Base-by-base conservation (phyloP, 306 rosid species). In the Medicago lupulina region DNA sequence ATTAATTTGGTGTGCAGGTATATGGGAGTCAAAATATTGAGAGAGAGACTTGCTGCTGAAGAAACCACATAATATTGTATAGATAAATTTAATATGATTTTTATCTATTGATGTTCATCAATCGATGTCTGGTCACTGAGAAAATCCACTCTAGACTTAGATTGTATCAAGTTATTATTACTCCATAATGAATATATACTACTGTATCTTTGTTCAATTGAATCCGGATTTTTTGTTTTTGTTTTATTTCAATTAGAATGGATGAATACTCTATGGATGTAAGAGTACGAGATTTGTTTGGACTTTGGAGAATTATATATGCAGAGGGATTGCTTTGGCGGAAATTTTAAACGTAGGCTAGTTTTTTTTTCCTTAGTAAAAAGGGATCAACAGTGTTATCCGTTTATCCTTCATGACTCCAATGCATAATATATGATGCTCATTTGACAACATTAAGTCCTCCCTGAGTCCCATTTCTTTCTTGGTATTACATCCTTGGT, bases 11-110 rank as follows among this genome's bases (percentile, higher is more conserved):
- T 77, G 78, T 77, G 84, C 85, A 92, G 97, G 90, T 93, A 93
- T 70, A 82, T 87, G 97, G 95, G 97, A 70, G 74, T 85, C 19
- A 82, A 74, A 79, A 93, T 93, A 46, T 73, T 86, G 70, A 85
- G 44, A 34, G 85, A 90, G 70, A 90, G 96, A 62, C 83, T 82
- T 57, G 79, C 67, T 0, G 39, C 7, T 0, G 57, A 65, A 0
- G 57, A 66, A 66, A 53, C 19, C 60, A 14, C 41, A 5, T 70
- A 70, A 10, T 64, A 41, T 63, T 53, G 38, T 46, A 55, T 46
- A 47, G 46, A 46, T 49, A 8, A 68, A 46, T 68, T 6, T 34
- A 53, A 2, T 12, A n/a, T 70, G 15, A 5, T 55, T 70, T 14
- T 63, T 14, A 15, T 4, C 15, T 47, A 13, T 54, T 31, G 18